phyloP scores from a whole-genome alignment of 2,329 filamentous ascomycete genomes.

The Penicillium verrucosum region DNA sequence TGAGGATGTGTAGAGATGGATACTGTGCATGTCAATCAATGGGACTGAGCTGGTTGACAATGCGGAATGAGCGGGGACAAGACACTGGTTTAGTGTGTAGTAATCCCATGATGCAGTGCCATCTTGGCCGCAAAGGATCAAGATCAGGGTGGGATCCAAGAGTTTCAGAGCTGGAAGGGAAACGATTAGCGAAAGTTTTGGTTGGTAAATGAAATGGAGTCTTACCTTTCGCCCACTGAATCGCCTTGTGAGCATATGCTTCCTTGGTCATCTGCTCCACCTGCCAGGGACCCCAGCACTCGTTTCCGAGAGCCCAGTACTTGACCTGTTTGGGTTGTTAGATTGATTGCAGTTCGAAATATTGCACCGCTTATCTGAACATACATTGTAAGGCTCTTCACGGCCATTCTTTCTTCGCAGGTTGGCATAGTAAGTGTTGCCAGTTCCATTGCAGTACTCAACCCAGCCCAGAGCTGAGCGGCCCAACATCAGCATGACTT shows the following conservation, averaged over 20 bases:
- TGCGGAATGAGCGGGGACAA: conserved; percentile 48
- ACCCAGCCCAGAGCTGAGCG: conserved; percentile 66
- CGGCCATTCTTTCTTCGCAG: conserved; percentile 71
- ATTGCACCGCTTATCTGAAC: background rate
- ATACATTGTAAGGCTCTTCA: conserved; percentile 68
- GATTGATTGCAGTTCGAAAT: background rate
- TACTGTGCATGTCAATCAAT: conserved; percentile 75
- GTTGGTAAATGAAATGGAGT: background rate
- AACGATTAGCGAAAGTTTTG: no score
- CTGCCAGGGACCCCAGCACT: conserved; percentile 61
- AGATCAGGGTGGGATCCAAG: conserved; percentile 61
- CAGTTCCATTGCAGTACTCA: conserved; percentile 80
- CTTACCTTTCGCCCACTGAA: conserved; percentile 56
- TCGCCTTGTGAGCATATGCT: conserved; percentile 57
- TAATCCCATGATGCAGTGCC: conserved; percentile 70
- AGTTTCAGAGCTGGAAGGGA: conserved; percentile 35
- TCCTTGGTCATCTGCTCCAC: conserved; percentile 59
- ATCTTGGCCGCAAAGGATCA: conserved; percentile 73
- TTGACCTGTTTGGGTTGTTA: conserved; percentile 50
- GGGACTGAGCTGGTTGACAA: conserved; percentile 39
- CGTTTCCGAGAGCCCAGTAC: conserved; percentile 83
- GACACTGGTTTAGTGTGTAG: conserved; percentile 67
- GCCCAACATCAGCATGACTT: background rate
- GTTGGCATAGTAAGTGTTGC: conserved; percentile 77
- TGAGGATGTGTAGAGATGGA: conserved; percentile 71